Percentiles rank a stretch among this genome's conserved stretches.
Conservation (phyloP, 73 alveolate genomes). For the Halteria grandinella region DNA sequence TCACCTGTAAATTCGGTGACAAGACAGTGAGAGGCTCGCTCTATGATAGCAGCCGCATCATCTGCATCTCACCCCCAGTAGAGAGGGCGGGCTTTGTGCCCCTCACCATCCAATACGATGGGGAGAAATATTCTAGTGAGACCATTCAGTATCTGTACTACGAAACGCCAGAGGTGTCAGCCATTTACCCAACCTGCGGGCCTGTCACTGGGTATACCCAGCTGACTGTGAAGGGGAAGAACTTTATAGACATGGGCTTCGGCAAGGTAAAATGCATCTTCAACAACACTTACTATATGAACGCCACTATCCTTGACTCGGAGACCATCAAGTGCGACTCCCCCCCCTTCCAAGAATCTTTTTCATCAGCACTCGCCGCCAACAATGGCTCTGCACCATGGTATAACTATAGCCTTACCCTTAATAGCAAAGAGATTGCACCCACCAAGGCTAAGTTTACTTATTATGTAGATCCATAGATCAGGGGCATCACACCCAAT, state of each 20-base stretch:
- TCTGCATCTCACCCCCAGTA: constrained; percentile 85
- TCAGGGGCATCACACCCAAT: constrained; percentile 77
- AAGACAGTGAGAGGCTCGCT: constrained; percentile 81
- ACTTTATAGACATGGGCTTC: constrained; percentile 84
- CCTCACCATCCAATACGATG: constrained; percentile 84
- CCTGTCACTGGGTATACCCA: constrained; percentile 93
- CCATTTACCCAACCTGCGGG: constrained; percentile 90
- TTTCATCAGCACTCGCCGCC: constrained; percentile 48
- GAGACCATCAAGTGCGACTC: constrained; percentile 91
- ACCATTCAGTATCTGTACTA: constrained; percentile 82
- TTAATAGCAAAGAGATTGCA: constrained; percentile 71
- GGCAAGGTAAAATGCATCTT: constrained; percentile 82
- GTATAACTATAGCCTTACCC: constrained; percentile 69
- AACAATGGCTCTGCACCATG: constrained; percentile 50
- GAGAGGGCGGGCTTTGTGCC: constrained; percentile 88
- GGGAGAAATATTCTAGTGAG: constrained; percentile 80
- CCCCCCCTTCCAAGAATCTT: constrained; percentile 83
- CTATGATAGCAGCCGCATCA: constrained; percentile 74
- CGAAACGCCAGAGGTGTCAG: constrained; percentile 78
- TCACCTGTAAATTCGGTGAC: constrained; percentile 86
- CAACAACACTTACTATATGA: constrained; percentile 67
- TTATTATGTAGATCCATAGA: constrained; percentile 78
- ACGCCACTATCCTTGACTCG: constrained; percentile 87
- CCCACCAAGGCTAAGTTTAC: constrained; percentile 77
- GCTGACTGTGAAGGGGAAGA: constrained; percentile 86